These are phyloP conservation scores for Penicillium sumatraense DNA, from an alignment of 2,329 filamentous ascomycete species.

Conservation along the genomic window DNA sequence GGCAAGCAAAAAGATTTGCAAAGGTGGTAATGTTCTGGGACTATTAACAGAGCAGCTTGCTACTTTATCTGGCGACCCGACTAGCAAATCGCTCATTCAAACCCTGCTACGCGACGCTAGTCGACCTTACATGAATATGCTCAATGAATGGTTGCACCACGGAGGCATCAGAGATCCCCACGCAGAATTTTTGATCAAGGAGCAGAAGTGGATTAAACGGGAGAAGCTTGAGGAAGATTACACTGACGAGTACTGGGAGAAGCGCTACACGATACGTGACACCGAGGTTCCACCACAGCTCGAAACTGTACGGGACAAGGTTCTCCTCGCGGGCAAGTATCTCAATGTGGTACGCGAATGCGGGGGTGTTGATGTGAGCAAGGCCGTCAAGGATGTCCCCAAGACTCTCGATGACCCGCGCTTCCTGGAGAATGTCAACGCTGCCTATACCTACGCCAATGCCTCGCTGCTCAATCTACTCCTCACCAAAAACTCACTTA, in stretches of 20 bases:
- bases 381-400: slow-evolving; percentile 85
- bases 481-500: slow-evolving; percentile 88
- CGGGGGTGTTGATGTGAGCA: slow-evolving; percentile 91
- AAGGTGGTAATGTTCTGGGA: slow-evolving; percentile 92
- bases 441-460: slow-evolving; percentile 93
- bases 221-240: slow-evolving; percentile 94
- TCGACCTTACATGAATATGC: slow-evolving; percentile 94
- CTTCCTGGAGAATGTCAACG: slow-evolving; percentile 95
- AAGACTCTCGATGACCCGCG: slow-evolving; percentile 87
- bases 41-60: slow-evolving; percentile 83
- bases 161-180: slow-evolving; percentile 94
- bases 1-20: slow-evolving; percentile 88
- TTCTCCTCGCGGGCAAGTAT: slow-evolving; percentile 93
- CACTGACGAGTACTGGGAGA: slow-evolving; percentile 99
- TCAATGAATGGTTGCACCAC: slow-evolving; percentile 98
- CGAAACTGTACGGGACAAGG: slow-evolving; percentile 88
- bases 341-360: slow-evolving; percentile 97
- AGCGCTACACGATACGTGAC: slow-evolving; percentile 91
- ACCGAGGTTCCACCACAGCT: slow-evolving; percentile 91
- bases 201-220: slow-evolving; percentile 91
- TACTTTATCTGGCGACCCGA: slow-evolving; percentile 90
- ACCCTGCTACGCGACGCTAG: slow-evolving; percentile 85
- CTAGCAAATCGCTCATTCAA: slow-evolving; percentile 79
- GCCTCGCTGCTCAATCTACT: slow-evolving; percentile 88
- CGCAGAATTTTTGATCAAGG: slow-evolving; percentile 90